A percentile compares a stretch with the other conserved stretches of the same genome.
These are phyloP conservation scores for Solanum bulbocastanum DNA, from an alignment of 257 asterid species.

Conservation along the genomic window DNA sequence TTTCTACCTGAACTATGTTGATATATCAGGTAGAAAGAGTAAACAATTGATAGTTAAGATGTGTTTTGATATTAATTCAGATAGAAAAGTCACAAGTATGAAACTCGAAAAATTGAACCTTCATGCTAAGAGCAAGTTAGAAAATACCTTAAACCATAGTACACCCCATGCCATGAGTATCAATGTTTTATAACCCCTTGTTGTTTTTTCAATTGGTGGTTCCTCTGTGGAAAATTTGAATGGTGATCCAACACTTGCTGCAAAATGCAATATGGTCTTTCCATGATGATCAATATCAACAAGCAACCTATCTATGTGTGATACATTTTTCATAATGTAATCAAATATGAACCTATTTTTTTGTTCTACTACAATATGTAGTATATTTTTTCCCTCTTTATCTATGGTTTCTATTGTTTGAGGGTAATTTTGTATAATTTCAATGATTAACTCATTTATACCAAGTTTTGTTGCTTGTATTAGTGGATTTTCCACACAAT, in stretches of 20 bases:
- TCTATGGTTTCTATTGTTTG: neutral
- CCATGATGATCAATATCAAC: neutral
- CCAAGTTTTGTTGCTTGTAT: neutral
- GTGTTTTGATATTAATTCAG: neutral
- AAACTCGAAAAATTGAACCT: no score
- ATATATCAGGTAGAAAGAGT: neutral
- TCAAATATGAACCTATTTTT: neutral
- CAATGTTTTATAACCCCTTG: neutral
- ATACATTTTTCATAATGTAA: neutral
- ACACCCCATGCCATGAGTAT: constrained; percentile 2
- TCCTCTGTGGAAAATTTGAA: neutral
- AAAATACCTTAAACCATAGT: neutral
- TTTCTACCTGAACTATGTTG: no score
- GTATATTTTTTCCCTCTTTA: neutral
- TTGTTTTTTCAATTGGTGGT: neutral
- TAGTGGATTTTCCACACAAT: neutral
- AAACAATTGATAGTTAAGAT: no score
- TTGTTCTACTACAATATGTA: neutral
- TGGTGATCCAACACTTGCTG: neutral
- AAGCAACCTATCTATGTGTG: neutral
- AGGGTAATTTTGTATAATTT: neutral
- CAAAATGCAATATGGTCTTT: constrained; percentile 8
- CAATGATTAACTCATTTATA: neutral
- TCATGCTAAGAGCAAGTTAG: neutral
- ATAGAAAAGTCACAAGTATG: neutral